A percentile compares a stretch with the other conserved stretches of the same genome.
Evolutionary conservation across 441 rosid species (phyloP).

Genomic region (Lepidium campestre): DNA sequence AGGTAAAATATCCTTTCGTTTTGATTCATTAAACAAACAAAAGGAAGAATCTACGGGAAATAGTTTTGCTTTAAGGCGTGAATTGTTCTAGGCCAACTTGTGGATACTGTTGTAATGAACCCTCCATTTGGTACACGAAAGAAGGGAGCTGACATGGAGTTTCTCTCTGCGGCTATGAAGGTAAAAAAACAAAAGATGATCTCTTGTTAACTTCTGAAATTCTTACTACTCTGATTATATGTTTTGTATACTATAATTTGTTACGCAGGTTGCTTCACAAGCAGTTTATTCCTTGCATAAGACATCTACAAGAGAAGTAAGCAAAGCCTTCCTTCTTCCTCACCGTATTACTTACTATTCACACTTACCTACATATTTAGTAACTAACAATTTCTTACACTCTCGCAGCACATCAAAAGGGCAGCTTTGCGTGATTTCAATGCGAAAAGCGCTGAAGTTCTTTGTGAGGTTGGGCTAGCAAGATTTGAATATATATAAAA

Average conservation of each 20-base stretch:
- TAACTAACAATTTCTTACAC: background rate
- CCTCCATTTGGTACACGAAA: constrained; percentile 96
- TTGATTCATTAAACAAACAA: background rate
- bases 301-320: constrained; percentile 94
- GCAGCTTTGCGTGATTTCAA: constrained; percentile 68
- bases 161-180: constrained; percentile 67
- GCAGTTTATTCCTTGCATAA: constrained; percentile 97
- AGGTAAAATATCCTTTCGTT: constrained; percentile 37
- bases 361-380: background rate
- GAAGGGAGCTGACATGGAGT: constrained; percentile 91
- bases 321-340: constrained; percentile 6
- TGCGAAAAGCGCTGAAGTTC: constrained; percentile 82
- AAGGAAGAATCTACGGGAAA: background rate
- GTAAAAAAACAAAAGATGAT: constrained; percentile 18
- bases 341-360: background rate
- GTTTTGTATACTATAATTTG: background rate
- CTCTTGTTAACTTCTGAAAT: background rate
- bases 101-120: constrained; percentile 89
- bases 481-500: constrained; percentile 1
- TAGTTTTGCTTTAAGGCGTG: background rate
- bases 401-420: constrained; percentile 63
- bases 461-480: constrained; percentile 60
- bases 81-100: constrained; percentile 41
- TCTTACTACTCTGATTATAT: background rate
- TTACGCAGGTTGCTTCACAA: constrained; percentile 57